Conservation (phyloP, 108 stramenopile genomes). For the Nitzschia sp. region DNA sequence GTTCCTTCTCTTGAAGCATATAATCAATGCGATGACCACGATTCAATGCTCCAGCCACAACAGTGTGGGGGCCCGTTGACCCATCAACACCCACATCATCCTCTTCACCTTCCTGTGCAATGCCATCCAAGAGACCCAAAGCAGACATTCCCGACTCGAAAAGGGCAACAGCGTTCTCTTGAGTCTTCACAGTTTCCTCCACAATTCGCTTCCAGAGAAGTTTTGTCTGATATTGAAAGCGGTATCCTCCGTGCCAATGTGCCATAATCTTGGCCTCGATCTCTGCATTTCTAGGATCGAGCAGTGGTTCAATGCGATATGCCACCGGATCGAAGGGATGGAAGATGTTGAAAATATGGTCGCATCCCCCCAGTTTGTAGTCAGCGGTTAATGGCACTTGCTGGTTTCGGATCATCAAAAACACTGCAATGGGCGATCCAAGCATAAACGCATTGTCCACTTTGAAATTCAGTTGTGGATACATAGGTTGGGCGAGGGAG, state of each 20-base stretch:
- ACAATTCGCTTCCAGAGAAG: slow-evolving; percentile 52
- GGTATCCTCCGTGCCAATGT: slow-evolving; percentile 80
- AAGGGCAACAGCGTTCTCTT: slow-evolving; percentile 48
- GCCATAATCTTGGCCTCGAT: slow-evolving; percentile 67
- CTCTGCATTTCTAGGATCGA: slow-evolving; percentile 44
- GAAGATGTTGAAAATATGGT: slow-evolving; percentile 75
- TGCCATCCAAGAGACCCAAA: slow-evolving; percentile 51
- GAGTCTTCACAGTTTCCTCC: slow-evolving; percentile 43
- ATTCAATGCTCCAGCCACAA: slow-evolving; percentile 45
- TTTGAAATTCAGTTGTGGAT: slow-evolving; percentile 58
- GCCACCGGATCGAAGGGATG: slow-evolving; percentile 78
- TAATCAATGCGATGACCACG: slow-evolving; percentile 57
- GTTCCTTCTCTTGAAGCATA: slow-evolving; percentile 79
- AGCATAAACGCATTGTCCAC: slow-evolving; percentile 56
- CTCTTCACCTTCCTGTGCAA: slow-evolving; percentile 5
- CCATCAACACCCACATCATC: slow-evolving; percentile 16
- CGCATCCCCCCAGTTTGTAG: slow-evolving; percentile 52
- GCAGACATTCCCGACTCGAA: slow-evolving; percentile 53
- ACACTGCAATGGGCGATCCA: slow-evolving; percentile 69
- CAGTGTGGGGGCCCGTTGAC: neutral
- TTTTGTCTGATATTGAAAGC: slow-evolving; percentile 83
- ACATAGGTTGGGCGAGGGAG: slow-evolving; percentile 12
- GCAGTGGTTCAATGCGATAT: slow-evolving; percentile 77
- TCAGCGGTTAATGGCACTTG: slow-evolving; percentile 38
- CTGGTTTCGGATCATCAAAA: slow-evolving; percentile 72